Conservation (phyloP, 345 rosid genomes). For the Laguncularia racemosa region DNA sequence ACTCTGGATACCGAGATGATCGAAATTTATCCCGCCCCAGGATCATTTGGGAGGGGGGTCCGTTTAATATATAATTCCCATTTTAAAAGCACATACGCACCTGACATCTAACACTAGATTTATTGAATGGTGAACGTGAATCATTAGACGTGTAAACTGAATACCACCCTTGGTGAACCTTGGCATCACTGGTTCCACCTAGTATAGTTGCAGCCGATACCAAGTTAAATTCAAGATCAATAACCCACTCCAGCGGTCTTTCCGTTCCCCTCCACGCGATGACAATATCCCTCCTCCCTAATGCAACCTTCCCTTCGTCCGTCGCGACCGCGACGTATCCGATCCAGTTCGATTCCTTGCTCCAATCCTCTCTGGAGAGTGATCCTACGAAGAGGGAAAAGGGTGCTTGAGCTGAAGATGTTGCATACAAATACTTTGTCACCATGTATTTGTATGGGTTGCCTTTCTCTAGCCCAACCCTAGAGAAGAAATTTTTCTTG, state of each 20-base stretch:
- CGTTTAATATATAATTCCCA: too few relatives aligned
- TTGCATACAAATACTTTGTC: constrained; percentile 66
- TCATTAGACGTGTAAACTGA: constrained; percentile 76
- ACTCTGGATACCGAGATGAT: too few relatives aligned
- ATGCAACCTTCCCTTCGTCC: constrained; percentile 44
- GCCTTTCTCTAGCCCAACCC: constrained; percentile 45
- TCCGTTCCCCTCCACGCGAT: constrained; percentile 84
- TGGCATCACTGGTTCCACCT: constrained; percentile 21
- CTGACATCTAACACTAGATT: constrained; percentile 57
- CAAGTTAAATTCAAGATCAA: constrained; percentile 46
- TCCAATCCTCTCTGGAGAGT: constrained; percentile 71
- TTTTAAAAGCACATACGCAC: constrained; percentile 10
- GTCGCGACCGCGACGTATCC: constrained; percentile 81
- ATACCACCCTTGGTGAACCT: constrained; percentile 82
- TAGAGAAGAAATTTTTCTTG: constrained; percentile 45
- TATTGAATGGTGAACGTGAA: constrained; percentile 49
- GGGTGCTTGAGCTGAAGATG: constrained; percentile 49
- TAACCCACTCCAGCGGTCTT: constrained; percentile 62
- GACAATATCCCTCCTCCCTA: constrained; percentile 85
- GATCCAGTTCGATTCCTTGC: constrained; percentile 78
- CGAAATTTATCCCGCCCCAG: too few relatives aligned
- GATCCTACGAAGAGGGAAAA: constrained; percentile 56
- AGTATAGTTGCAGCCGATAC: constrained; percentile 44
- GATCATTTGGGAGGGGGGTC: too few relatives aligned
- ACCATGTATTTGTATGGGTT: constrained; percentile 56